Evolutionary conservation across 208 protist species (phyloP).

Genomic region (Trypanosoma theileri): DNA sequence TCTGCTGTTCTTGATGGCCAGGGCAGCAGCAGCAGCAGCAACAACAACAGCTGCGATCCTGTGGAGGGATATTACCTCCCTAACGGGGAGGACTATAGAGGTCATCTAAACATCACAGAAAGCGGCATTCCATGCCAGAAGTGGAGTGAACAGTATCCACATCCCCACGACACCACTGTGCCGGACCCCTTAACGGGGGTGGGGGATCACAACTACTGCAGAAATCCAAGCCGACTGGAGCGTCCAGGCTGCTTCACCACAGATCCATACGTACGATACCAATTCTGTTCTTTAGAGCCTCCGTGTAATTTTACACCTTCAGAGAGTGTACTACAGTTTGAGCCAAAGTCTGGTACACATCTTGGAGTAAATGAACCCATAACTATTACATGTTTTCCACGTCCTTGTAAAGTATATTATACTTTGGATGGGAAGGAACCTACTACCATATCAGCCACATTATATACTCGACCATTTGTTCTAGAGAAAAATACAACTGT

Average conservation of each 20-base stretch:
- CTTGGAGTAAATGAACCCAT: slow-evolving; percentile 30
- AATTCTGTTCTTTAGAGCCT: slow-evolving; percentile 56
- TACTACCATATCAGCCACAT: slow-evolving; percentile 15
- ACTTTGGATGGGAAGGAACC: slow-evolving; percentile 34
- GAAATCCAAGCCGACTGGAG: slow-evolving; percentile 50
- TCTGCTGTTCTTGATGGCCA: background rate
- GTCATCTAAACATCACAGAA: slow-evolving; percentile 48
- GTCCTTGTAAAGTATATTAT: slow-evolving; percentile 64
- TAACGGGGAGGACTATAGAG: slow-evolving; percentile 66
- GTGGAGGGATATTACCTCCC: slow-evolving; percentile 47
- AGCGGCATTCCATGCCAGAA: slow-evolving; percentile 51
- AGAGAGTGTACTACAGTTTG: slow-evolving; percentile 30
- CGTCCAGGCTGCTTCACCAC: slow-evolving; percentile 56
- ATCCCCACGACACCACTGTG: slow-evolving; percentile 37
- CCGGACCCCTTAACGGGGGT: slow-evolving; percentile 40
- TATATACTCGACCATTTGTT: slow-evolving; percentile 35
- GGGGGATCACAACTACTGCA: slow-evolving; percentile 75
- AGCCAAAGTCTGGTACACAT: slow-evolving; percentile 29
- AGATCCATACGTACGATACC: slow-evolving; percentile 37
- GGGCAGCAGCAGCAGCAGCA: background rate
- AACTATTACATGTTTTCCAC: slow-evolving; percentile 42
- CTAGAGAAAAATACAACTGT: slow-evolving; percentile 40
- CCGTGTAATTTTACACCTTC: slow-evolving; percentile 33
- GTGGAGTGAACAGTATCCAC: slow-evolving; percentile 45
- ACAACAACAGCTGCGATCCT: slow-evolving; percentile 1